Base-by-base conservation (phyloP, 2,329 filamentous ascomycete species). In the Phaeoacremonium minimum region DNA sequence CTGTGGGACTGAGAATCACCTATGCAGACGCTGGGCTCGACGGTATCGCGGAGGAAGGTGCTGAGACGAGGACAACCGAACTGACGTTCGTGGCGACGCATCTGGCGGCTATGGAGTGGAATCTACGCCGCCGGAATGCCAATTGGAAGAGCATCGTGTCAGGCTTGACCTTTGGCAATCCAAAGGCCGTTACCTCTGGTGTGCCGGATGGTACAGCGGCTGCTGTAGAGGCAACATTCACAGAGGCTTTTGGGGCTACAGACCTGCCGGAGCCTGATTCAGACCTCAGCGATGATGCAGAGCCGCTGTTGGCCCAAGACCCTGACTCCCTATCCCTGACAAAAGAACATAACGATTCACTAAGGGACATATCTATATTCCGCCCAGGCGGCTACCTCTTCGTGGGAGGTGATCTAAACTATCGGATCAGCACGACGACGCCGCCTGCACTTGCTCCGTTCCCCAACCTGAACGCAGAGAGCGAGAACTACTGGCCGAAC, bases 341-440 rank as follows among this genome's bases (percentile, higher is more conserved):
- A 11, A 28, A 37, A 1, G 30, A 32, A 11, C 42, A 49, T 35
- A 41, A 42, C 18, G 44, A 42, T 19, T 28, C 41, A 19, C 61
- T 80, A 4, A 72, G 77, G 47, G 59, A 74, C 45, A 64, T 78
- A 28, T 80, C 79, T 20, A 77, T 97, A 38, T 96, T 90, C 66
- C 78, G 76, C 33, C 79, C 87, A 2, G 75, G 73, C 4, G 81
- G 81, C 4, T 81, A 95, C 56, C 69, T 96, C 2, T 95, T 97
- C 57, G 71, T 97, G 32, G 85, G 83, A 1, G 93, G 93, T 16
- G 93, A 98, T 58, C 74, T 98, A 42, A 98, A 98, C 68, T 98
- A 98, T 63, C 85, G 93, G 47, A 94, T 91, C 14, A 79, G 82
- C 7, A 74, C 80, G 43, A 73, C 70, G 1, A 66, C 73, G 1